Evolutionary conservation across 2,329 filamentous ascomycete genomes (phyloP).

Genomic region (Graphilbum fragrans): DNA sequence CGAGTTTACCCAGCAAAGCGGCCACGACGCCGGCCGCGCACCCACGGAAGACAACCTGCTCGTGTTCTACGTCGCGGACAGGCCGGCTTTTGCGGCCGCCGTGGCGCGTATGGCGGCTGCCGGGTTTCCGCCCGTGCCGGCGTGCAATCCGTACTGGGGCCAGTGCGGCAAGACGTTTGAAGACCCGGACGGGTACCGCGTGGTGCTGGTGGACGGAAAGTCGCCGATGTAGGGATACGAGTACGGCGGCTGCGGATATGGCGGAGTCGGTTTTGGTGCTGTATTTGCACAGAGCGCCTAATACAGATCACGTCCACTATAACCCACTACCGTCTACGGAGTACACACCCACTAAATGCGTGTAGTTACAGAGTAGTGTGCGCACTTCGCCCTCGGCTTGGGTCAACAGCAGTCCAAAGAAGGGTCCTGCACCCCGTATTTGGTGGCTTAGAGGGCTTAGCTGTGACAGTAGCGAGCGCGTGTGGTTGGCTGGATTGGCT

Average conservation of each 20-base stretch:
- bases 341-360: too few species aligned
- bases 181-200: slow-evolving; percentile 31
- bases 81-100: slow-evolving; percentile 15
- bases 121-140: slow-evolving; percentile 22
- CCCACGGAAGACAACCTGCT: slow-evolving; percentile 31
- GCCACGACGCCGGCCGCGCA: slow-evolving; percentile 21
- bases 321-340: too few species aligned
- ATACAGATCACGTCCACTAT: neutral
- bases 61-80: slow-evolving; percentile 27
- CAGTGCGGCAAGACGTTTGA: slow-evolving; percentile 28
- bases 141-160: slow-evolving; percentile 33
- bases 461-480: too few species aligned
- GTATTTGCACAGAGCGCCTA: too few species aligned
- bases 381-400: too few species aligned
- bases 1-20: slow-evolving; percentile 25
- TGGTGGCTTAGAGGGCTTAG: too few species aligned
- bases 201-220: slow-evolving; percentile 24
- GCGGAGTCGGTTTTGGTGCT: too few species aligned
- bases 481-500: too few species aligned
- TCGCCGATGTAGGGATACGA: slow-evolving; percentile 7
- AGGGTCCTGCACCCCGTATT: too few species aligned
- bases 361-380: too few species aligned
- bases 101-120: slow-evolving; percentile 20
- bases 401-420: too few species aligned
- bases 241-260: neutral